Evolutionary conservation across 2,329 filamentous ascomycete species (phyloP), one percentile per base, ranked within the genome.

Genomic region (Blumeriella jaapii): DNA sequence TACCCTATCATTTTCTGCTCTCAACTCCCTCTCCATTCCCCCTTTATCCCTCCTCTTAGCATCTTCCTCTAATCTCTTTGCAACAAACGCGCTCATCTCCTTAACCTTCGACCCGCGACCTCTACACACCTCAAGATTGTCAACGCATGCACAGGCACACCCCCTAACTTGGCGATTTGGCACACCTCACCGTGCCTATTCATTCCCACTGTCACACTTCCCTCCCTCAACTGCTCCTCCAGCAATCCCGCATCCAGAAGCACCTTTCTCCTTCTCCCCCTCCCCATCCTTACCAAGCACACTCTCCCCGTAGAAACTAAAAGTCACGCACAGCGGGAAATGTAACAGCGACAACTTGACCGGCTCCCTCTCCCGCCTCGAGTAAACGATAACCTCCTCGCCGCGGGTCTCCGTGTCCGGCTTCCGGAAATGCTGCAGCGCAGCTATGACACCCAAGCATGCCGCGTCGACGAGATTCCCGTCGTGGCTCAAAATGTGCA

Each of bases 271-370:
- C 4, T 77, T 82, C 19, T 78, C 74, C 18, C 81, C 69, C 53
- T 82, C 22, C 77, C 73, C 24, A 80, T n/a, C 63, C 60, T 28
- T 32, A 11, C 31, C 28, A 12, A 41, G 13, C 6, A 29, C 10
- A 42, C 65, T 64, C 9, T 65, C 40, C 9, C 67, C 53, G 19
- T 82, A 95, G 55, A 86, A 89, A 51, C 77, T 83, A 59, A 93
- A 93, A 0, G 86, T 93, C 29, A 95, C 69, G 55, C 87, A 93
- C 36, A 95, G 79, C 1, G 91, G 91, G 49, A 84, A 82, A 61
- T 96, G 91, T 46, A 95, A 72, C 65, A 94, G 84, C 50, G 83
- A 86, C 42, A 98, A 67, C 29, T 85, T 78, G 29, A 95, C 84
- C 0, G 89, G 89, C 45, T 94, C 87, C 44, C 91, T 71, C 63